Evolutionary conservation across 257 asterid genomes (phyloP).

Genomic region (Coffea canephora): DNA sequence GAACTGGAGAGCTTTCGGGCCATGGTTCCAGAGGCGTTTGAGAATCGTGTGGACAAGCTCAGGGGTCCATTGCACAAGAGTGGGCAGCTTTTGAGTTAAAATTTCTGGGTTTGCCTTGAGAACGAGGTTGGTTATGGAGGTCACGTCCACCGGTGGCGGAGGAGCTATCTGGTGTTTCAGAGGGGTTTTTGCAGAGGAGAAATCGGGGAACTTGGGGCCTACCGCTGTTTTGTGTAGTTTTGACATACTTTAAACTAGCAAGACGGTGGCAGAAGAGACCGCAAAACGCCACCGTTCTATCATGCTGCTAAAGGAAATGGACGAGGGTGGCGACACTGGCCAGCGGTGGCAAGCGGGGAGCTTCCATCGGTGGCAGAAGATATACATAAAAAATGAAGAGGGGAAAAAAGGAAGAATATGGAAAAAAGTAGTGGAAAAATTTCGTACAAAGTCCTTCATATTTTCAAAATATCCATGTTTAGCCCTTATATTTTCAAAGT

Average conservation of each 20-base stretch:
- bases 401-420: no score
- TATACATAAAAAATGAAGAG: no score
- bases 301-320: neutral
- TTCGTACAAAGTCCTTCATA: no score
- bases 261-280: neutral
- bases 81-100: constrained; percentile 37
- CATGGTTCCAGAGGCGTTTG: constrained; percentile 93
- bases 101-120: constrained; percentile 43
- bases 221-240: neutral
- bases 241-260: neutral
- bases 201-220: neutral
- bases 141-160: constrained; percentile 31
- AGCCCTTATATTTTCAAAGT: no score
- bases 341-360: neutral
- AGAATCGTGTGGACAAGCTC: constrained; percentile 58
- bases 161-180: neutral
- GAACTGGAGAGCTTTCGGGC: constrained; percentile 91
- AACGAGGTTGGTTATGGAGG: constrained; percentile 42
- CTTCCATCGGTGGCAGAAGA: neutral
- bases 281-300: neutral
- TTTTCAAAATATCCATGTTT: no score
- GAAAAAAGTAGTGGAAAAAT: no score
- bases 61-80: constrained; percentile 55
- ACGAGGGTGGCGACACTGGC: neutral
- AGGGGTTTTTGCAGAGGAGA: constrained; percentile 21